Conservation (phyloP, 1,284 basidiomycete species). For the Spongispora temasekensis region DNA sequence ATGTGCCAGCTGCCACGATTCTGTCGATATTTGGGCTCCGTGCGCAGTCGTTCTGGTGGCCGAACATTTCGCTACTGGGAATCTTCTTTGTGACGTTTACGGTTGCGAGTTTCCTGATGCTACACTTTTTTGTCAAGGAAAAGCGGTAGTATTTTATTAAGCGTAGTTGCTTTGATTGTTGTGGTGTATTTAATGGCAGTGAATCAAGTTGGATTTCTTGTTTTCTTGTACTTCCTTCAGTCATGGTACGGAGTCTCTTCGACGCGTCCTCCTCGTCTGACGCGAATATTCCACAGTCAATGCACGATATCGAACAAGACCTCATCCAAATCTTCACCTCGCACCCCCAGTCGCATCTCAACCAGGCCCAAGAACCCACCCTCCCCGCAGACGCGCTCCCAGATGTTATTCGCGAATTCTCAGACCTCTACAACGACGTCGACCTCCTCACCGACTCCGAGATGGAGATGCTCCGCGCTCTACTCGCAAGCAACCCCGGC, state of each 20-base stretch:
- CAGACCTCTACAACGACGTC: conserved; percentile 54
- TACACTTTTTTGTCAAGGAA: conserved; percentile 91
- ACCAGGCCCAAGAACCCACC: conserved; percentile 56
- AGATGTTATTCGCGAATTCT: conserved; percentile 63
- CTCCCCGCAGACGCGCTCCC: conserved; percentile 69
- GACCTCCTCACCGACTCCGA: conserved; percentile 62
- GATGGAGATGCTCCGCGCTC: conserved; percentile 51
- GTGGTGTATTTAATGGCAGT: too few relatives aligned
- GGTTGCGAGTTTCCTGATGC: conserved; percentile 70
- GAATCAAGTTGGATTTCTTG: too few relatives aligned
- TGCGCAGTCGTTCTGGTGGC: conserved; percentile 96
- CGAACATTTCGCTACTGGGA: conserved; percentile 79
- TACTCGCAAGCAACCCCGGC: conserved; percentile 60
- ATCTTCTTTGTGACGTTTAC: conserved; percentile 86
- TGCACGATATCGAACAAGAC: conserved; percentile 62
- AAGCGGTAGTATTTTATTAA: conserved; percentile 77
- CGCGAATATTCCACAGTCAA: conserved; percentile 22
- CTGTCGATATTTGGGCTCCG: conserved; percentile 87
- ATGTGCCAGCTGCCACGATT: conserved; percentile 93
- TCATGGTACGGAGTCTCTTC: conserved; percentile 29
- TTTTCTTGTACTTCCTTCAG: too few relatives aligned
- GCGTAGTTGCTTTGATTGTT: too few relatives aligned
- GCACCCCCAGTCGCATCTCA: conserved; percentile 57
- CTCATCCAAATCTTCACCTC: conserved; percentile 64
- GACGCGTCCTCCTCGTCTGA: conserved; percentile 11